Evolutionary conservation across 2,329 filamentous ascomycete genomes (phyloP).

Genomic region (Rhexocercosporidium sp.): DNA sequence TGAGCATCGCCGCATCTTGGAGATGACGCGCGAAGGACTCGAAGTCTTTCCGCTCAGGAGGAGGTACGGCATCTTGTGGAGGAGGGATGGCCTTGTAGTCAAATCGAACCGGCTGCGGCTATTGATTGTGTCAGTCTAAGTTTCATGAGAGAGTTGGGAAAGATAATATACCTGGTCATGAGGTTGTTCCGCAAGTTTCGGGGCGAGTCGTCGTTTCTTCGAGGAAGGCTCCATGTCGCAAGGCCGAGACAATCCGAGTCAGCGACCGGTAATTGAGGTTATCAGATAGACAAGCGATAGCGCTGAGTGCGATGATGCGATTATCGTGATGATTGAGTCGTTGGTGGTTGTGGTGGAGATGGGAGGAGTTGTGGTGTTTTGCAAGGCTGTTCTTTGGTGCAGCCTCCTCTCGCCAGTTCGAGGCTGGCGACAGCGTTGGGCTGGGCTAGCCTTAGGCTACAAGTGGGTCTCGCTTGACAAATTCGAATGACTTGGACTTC

Average conservation of each 20-base stretch:
- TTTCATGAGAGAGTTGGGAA: constrained; percentile 7
- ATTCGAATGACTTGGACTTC: neutral
- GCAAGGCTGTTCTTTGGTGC: constrained; percentile 18
- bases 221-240: constrained; percentile 42
- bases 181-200: constrained; percentile 42
- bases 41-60: constrained; percentile 55
- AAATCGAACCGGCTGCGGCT: constrained; percentile 39
- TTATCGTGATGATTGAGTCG: constrained; percentile 32
- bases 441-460: neutral
- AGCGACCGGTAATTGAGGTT: constrained; percentile 27
- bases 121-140: constrained; percentile 23
- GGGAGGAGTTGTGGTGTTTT: constrained; percentile 12
- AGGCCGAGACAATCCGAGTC: constrained; percentile 26
- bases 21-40: constrained; percentile 70
- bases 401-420: constrained; percentile 16
- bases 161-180: constrained; percentile 40
- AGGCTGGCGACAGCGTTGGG: neutral
- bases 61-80: constrained; percentile 39
- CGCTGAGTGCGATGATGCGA: constrained; percentile 12
- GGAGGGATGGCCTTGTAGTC: constrained; percentile 41
- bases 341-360: constrained; percentile 30
- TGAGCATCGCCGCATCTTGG: constrained; percentile 71
- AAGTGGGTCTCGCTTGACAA: neutral
- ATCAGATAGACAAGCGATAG: constrained; percentile 5
- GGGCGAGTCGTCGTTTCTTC: constrained; percentile 45